Percentiles rank a stretch among this genome's conserved stretches.
Conservation (phyloP, 2,329 filamentous ascomycete genomes). For the Stylonectria norvegica region DNA sequence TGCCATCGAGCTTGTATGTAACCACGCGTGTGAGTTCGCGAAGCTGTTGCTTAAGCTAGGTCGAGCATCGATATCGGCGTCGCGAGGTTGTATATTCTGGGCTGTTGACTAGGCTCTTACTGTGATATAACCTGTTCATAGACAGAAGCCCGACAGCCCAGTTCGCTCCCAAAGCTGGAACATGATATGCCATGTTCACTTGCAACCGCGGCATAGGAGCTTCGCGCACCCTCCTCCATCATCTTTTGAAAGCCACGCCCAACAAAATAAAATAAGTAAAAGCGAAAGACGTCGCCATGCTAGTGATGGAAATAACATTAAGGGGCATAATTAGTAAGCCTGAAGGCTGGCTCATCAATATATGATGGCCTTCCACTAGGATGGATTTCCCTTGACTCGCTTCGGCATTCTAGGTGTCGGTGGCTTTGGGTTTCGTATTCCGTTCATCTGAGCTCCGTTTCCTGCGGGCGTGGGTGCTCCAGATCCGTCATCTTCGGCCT, state of each 20-base stretch:
- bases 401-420: slow-evolving; percentile 57
- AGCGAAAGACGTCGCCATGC: slow-evolving; percentile 36
- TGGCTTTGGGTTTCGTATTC: slow-evolving; percentile 53
- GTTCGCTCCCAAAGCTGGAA: too few relatives aligned
- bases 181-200: too few relatives aligned
- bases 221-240: too few relatives aligned
- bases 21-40: too few relatives aligned
- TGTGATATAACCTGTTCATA: too few relatives aligned
- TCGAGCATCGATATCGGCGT: too few relatives aligned
- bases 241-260: slow-evolving; percentile 21
- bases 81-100: too few relatives aligned
- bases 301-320: slow-evolving; percentile 33
- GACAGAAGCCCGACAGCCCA: too few relatives aligned
- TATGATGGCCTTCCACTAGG: slow-evolving; percentile 23
- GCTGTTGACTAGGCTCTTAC: too few relatives aligned
- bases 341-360: background rate
- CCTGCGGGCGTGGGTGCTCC: slow-evolving; percentile 47
- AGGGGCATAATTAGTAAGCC: slow-evolving; percentile 21
- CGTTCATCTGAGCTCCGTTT: slow-evolving; percentile 47
- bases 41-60: too few relatives aligned
- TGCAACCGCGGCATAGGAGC: too few relatives aligned
- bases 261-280: slow-evolving; percentile 25
- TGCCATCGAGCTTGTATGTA: slow-evolving; percentile 3
- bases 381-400: slow-evolving; percentile 47
- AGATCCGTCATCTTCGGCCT: slow-evolving; percentile 53